Percentiles rank a stretch among this genome's conserved stretches.
These are phyloP conservation scores for Microstroma glucosiphilum DNA, from an alignment of 1,284 basidiomycete genomes.

Conservation along the genomic window DNA sequence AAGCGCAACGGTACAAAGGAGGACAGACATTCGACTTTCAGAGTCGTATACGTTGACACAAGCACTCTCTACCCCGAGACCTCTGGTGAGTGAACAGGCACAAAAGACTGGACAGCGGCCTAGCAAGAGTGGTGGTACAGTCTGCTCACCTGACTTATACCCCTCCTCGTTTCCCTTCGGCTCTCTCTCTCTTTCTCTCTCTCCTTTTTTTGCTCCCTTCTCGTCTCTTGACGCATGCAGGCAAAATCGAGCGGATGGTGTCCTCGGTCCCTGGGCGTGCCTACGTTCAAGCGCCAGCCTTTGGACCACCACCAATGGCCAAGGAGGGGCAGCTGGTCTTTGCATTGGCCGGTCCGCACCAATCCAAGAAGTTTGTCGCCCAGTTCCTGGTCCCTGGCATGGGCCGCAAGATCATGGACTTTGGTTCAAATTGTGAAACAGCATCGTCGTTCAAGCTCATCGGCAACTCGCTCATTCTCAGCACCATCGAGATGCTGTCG, in stretches of 20 bases:
- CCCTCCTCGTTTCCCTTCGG: background rate
- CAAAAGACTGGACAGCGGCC: too few relatives aligned
- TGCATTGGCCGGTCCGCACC: conserved; percentile 74
- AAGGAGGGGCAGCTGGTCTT: conserved; percentile 66
- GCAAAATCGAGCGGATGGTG: conserved; percentile 68
- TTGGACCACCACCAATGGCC: conserved; percentile 59
- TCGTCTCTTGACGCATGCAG: background rate
- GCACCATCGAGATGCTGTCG: conserved; percentile 65
- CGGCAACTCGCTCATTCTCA: conserved; percentile 39
- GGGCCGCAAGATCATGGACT: conserved; percentile 59
- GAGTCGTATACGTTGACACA: conserved; percentile 29
- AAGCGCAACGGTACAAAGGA: conserved; percentile 46
- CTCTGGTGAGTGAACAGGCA: conserved; percentile 14
- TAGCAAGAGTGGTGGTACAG: background rate
- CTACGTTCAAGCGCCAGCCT: conserved; percentile 73
- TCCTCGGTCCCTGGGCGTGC: conserved; percentile 61
- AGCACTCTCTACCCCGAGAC: conserved; percentile 31
- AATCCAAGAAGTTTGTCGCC: conserved; percentile 72
- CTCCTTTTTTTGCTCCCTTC: too few relatives aligned
- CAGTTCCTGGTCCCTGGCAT: conserved; percentile 57
- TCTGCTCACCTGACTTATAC: background rate
- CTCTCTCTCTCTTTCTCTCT: too few relatives aligned
- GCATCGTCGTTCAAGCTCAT: conserved; percentile 69
- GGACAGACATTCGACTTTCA: conserved; percentile 23
- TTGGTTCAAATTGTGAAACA: conserved; percentile 67